Base-by-base conservation (phyloP, 164 flowering plant genomes). In the Euptelea pleiosperma region DNA sequence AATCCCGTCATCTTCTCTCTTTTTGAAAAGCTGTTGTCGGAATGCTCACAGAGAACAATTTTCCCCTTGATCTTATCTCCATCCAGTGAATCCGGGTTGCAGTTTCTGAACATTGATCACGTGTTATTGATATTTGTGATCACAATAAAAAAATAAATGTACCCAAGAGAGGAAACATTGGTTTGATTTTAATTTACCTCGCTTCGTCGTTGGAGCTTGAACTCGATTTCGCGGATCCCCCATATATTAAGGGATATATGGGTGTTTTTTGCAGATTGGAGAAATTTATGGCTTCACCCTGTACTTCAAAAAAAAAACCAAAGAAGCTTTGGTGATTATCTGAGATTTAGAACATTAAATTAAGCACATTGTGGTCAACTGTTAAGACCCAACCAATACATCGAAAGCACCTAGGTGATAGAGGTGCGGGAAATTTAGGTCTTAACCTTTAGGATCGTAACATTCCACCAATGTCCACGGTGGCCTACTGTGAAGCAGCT, bases 21-120 rank as follows among this genome's bases (percentile, higher is more conserved):
- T 39, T 67, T 74, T 2, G 72, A 43, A 31, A 72, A 77, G 3
- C 2, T 3, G 1, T 36, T 18, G 16, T 78, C 70, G 0, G 70
- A 55, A 41, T 75, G 66, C 4, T 77, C 62, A 46, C 96, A 91
- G 0, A 87, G 26, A 4, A 91, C 81, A 35, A 91, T 87, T 41
- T 73, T 86, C 22, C 96, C 97, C 18, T 77, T 77, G 2, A 87
- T 55, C 52, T 71, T 74, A 18, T 35, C 40, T 3, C 25, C 64
- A 14, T 79, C 78, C 36, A 91, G n/a, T 14, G 84, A 37, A 44
- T 55, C 68, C 7, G 67, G 68, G 19, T 61, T 15, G 70, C 97
- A 87, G 19, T 78, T 68, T 22, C 97, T 90, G 78, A 28, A 57
- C 0, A 55, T 43, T 30, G n/a, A 12, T n/a, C n/a, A n/a, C n/a